phyloP scores from a whole-genome alignment of 768 basidiomycete genomes.

The Psilocybe subaeruginosa region DNA sequence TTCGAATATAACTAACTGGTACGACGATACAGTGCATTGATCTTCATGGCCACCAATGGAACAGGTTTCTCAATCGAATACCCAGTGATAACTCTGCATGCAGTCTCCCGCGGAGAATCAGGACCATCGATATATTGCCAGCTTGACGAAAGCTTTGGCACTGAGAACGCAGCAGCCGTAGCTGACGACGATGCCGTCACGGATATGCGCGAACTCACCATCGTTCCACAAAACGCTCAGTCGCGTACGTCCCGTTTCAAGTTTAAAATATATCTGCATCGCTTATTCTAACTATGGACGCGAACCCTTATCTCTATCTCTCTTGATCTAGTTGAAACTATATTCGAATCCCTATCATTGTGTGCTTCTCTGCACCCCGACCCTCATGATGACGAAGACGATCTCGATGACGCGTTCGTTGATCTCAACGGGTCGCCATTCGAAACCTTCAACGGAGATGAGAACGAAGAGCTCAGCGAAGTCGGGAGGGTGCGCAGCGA shows the following conservation, averaged over 20 bases:
- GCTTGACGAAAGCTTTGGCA: conserved; percentile 69
- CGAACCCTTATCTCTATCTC: not conserved
- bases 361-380: conserved; percentile 90
- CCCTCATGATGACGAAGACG: conserved; percentile 47
- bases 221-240: conserved; percentile 62
- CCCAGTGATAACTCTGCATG: conserved; percentile 91
- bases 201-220: conserved; percentile 80
- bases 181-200: conserved; percentile 37
- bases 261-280: not conserved
- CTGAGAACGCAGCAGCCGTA: conserved; percentile 38
- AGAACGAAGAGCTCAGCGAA: conserved; percentile 76
- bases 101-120: conserved; percentile 73
- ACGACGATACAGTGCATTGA: conserved; percentile 53
- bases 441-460: conserved; percentile 57
- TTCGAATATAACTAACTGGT: conserved; percentile 5
- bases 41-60: conserved; percentile 74
- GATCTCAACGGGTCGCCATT: conserved; percentile 53
- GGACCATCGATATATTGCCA: conserved; percentile 90
- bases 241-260: conserved; percentile 56
- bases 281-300: not conserved
- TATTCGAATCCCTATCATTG: conserved; percentile 84
- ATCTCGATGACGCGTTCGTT: conserved; percentile 60
- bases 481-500: conserved; percentile 94
- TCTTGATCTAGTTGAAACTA: conserved; percentile 64
- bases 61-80: conserved; percentile 85